These are phyloP conservation scores for Auricularia sp. DNA, from an alignment of 768 basidiomycete species.

Conservation along the genomic window DNA sequence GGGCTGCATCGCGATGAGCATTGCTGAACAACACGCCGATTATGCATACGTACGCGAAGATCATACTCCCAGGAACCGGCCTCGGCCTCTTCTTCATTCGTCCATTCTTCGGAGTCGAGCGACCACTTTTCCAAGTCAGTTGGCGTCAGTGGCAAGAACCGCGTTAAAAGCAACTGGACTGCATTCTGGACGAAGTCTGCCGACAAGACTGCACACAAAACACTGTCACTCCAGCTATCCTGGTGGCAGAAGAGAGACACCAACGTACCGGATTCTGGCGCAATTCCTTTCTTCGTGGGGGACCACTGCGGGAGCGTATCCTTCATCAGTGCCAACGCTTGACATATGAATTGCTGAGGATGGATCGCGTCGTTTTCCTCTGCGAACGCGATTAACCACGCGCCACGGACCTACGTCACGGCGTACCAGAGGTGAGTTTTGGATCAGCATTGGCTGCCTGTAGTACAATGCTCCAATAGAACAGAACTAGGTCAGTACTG, in stretches of 20 bases:
- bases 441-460: constrained; percentile 50
- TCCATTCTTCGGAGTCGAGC: constrained; percentile 90
- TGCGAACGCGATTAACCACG: constrained; percentile 17
- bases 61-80: constrained; percentile 91
- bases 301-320: constrained; percentile 75
- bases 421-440: constrained; percentile 47
- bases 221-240: constrained; percentile 7
- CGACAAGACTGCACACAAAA: constrained; percentile 39
- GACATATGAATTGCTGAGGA: constrained; percentile 72
- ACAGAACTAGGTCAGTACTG: constrained; percentile 59
- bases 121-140: constrained; percentile 77
- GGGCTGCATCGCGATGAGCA: constrained; percentile 39
- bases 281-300: constrained; percentile 42
- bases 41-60: constrained; percentile 53
- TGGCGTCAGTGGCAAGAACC: constrained; percentile 76
- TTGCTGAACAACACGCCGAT: background rate
- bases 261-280: background rate
- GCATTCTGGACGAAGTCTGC: constrained; percentile 64
- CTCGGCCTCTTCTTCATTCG: constrained; percentile 79
- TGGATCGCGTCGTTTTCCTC: constrained; percentile 56
- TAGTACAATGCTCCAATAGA: constrained; percentile 73
- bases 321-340: constrained; percentile 79
- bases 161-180: constrained; percentile 64
- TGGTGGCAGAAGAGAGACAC: constrained; percentile 1
- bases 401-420: background rate